These are phyloP conservation scores for Cryphonectria parasitica DNA, from an alignment of 2,329 filamentous ascomycete genomes.

Conservation along the genomic window DNA sequence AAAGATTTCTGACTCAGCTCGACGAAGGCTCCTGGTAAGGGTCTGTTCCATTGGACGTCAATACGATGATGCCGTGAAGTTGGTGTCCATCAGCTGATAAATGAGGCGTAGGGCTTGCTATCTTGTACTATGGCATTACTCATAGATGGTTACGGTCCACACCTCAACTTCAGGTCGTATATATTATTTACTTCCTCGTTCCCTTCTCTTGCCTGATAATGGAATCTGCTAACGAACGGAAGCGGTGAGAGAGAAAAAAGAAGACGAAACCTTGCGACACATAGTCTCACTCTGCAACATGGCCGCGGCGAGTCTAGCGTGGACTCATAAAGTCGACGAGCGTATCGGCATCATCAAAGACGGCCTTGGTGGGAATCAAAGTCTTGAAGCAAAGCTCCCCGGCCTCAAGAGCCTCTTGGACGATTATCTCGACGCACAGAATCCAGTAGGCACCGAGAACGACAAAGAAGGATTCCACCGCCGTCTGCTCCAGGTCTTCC, in stretches of 20 bases:
- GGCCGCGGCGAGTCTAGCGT: background rate
- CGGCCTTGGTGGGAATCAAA: background rate
- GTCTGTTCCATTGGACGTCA: background rate
- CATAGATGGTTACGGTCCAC: background rate
- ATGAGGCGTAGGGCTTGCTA: background rate
- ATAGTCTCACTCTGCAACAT: background rate
- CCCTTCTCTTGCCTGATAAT: background rate
- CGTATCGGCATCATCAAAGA: slow-evolving; percentile 16
- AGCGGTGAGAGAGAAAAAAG: background rate
- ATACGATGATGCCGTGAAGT: background rate
- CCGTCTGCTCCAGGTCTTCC: slow-evolving; percentile 29
- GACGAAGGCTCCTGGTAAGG: background rate
- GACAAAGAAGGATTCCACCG: slow-evolving; percentile 24
- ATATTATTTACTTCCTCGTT: background rate
- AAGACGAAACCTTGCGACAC: background rate
- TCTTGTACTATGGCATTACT: background rate
- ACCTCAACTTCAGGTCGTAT: background rate
- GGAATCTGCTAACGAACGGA: background rate
- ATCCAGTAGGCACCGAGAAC: slow-evolving; percentile 10
- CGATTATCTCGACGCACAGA: slow-evolving; percentile 22
- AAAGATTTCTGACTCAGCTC: background rate
- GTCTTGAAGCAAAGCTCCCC: slow-evolving; percentile 14
- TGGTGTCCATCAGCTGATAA: background rate
- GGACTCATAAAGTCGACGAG: slow-evolving; percentile 11
- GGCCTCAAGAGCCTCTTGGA: slow-evolving; percentile 28